Evolutionary conservation across 2,329 filamentous ascomycete genomes (phyloP), one percentile per base, ranked within the genome.

Genomic region (Beauveria medogensis): DNA sequence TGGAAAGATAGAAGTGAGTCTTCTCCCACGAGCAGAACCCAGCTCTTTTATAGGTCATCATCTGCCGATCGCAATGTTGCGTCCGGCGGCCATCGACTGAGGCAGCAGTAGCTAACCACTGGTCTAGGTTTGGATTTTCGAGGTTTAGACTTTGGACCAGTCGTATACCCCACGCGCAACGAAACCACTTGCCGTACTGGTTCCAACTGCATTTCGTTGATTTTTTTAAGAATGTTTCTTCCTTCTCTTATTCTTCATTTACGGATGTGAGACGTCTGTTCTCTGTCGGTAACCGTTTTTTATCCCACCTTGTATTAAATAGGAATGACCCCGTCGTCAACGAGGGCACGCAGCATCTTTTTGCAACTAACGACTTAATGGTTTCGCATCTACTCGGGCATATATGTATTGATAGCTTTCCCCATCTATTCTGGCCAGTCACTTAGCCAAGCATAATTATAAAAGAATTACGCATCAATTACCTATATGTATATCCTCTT

Each of bases 1-100:
- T 78, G 92, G 90, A 57, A 97, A 96, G 82, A 86, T 97, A 85
- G 94, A 97, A 85, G 91, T 97, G 74, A 82, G 90, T 79, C 46
- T 52, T 44, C 63, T 62, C 18, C 41, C 5, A 26, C 8, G 9
- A 18, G 37, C 24, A 20, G 47, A 22, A 9, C 30, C 34, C 20
- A 10, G 5, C 22, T 26, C 24, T 8, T 41, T 57, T 18, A 55
- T 24, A 28, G 46, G 41, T 5, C 24, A 22, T n/a, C 44, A 7
- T 7, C 55, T 16, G 28, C 14, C n/a, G 28, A 37, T 47, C 34
- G 3, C 24, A 30, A 55, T 30, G 12, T 53, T 34, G 56, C 37
- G 34, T 48, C 18, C 2, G 40, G 55, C 24, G 20, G 46, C 46
- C 51, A 43, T 9, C 24, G 10, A 24, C 28, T 20, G 6, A 51